Conservation (phyloP, 169 alveolate genomes). For the Babesia sp. region DNA sequence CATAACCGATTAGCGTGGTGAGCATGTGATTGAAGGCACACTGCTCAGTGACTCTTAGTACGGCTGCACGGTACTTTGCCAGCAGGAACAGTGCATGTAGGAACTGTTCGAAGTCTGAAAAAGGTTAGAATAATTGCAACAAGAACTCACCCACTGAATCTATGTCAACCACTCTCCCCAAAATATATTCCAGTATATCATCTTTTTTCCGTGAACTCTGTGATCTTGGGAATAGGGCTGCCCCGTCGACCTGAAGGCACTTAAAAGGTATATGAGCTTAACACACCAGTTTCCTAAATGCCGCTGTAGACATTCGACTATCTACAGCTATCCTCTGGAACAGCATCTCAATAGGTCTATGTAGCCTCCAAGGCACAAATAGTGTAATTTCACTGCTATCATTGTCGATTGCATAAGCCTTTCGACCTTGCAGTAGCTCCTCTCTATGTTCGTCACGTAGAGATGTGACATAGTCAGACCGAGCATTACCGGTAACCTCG, state of each 20-base stretch:
- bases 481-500: slow-evolving; percentile 24
- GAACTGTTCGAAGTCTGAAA: slow-evolving; percentile 52
- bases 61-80: slow-evolving; percentile 55
- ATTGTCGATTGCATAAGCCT: slow-evolving; percentile 55
- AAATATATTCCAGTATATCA: slow-evolving; percentile 39
- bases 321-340: slow-evolving; percentile 7
- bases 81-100: slow-evolving; percentile 53
- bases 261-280: background rate
- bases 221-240: slow-evolving; percentile 47
- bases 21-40: slow-evolving; percentile 56
- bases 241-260: slow-evolving; percentile 29
- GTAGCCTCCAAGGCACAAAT: slow-evolving; percentile 61
- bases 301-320: background rate
- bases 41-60: slow-evolving; percentile 53
- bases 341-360: slow-evolving; percentile 28
- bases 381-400: slow-evolving; percentile 36
- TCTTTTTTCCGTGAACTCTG: slow-evolving; percentile 48
- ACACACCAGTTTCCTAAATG: slow-evolving; percentile 29
- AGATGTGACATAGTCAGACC: slow-evolving; percentile 21
- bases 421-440: slow-evolving; percentile 41
- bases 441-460: slow-evolving; percentile 51
- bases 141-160: slow-evolving; percentile 32
- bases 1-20: background rate
- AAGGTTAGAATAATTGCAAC: background rate
- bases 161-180: slow-evolving; percentile 5